Percentiles rank a stretch among this genome's conserved stretches.
These are phyloP conservation scores for Syzygium syzygioides DNA, from an alignment of 441 rosid species.

Conservation along the genomic window DNA sequence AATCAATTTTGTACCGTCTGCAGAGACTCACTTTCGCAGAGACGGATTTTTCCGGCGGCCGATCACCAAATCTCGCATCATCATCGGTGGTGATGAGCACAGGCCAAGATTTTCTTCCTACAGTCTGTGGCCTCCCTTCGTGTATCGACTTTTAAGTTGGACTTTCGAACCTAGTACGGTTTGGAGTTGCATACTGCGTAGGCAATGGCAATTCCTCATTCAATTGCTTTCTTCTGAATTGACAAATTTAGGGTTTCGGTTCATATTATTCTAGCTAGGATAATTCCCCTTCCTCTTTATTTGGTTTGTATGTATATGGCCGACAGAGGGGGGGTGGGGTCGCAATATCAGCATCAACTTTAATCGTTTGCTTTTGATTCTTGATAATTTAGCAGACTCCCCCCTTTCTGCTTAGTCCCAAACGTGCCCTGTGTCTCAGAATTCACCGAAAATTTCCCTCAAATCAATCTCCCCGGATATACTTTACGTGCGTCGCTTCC, in stretches of 20 bases:
- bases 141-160: neutral
- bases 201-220: neutral
- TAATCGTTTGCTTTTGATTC: neutral
- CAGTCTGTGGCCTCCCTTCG: too few species aligned
- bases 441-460: neutral
- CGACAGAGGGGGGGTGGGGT: neutral
- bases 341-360: neutral
- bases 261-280: neutral
- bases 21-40: too few species aligned
- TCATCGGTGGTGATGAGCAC: too few species aligned
- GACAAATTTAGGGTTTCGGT: neutral
- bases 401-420: neutral
- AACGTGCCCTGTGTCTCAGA: neutral
- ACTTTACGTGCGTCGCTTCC: neutral
- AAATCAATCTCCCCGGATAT: neutral
- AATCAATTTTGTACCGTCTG: too few species aligned
- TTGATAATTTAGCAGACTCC: neutral
- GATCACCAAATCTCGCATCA: too few species aligned
- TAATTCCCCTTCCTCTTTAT: neutral
- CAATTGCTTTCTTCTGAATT: neutral
- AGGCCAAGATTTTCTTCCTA: neutral
- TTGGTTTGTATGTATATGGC: neutral
- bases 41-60: too few species aligned
- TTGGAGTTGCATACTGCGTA: neutral
- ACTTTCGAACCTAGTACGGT: accelerated